These are phyloP conservation scores for Psilocybe sp. DNA, from an alignment of 768 basidiomycete genomes.

Conservation along the genomic window DNA sequence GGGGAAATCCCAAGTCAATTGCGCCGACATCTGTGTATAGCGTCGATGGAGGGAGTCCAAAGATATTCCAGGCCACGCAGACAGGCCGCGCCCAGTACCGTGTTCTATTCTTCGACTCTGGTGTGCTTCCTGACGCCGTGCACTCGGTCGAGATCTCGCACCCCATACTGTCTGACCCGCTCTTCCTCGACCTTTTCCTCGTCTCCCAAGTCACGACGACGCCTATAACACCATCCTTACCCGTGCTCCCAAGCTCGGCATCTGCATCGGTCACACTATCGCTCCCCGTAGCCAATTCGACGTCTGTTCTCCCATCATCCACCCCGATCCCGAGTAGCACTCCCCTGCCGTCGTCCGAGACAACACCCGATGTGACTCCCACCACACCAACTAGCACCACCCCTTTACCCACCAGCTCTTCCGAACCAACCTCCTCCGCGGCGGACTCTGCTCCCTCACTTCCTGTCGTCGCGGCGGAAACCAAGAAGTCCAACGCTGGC, in stretches of 20 bases:
- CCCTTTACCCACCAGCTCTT: not conserved
- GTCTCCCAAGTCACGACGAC: not conserved
- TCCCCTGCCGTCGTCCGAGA: not conserved
- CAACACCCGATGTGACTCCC: not conserved
- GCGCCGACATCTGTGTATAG: constrained; percentile 17
- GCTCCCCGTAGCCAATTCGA: not conserved
- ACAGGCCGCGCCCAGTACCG: constrained; percentile 7
- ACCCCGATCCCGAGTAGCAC: constrained; percentile 1
- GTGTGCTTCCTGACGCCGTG: constrained; percentile 12
- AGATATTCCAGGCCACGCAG: constrained; percentile 9
- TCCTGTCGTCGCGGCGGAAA: not conserved
- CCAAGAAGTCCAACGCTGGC: constrained; percentile 10
- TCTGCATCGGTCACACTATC: not conserved
- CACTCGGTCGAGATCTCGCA: constrained; percentile 22
- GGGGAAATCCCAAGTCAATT: not conserved
- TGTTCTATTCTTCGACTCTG: constrained; percentile 21
- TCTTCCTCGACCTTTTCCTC: constrained; percentile 22
- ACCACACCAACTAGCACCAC: not conserved
- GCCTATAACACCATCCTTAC: not conserved
- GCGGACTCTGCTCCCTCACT: not conserved
- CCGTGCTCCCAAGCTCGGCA: not conserved
- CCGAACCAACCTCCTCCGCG: constrained; percentile 3
- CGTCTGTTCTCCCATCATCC: not conserved
- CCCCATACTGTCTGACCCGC: constrained; percentile 7
- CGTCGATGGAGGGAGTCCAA: constrained; percentile 16